A percentile compares a stretch with the other conserved stretches of the same genome.
Evolutionary conservation across 768 basidiomycete genomes (phyloP).

Genomic region (Psilocybe tampanensis): DNA sequence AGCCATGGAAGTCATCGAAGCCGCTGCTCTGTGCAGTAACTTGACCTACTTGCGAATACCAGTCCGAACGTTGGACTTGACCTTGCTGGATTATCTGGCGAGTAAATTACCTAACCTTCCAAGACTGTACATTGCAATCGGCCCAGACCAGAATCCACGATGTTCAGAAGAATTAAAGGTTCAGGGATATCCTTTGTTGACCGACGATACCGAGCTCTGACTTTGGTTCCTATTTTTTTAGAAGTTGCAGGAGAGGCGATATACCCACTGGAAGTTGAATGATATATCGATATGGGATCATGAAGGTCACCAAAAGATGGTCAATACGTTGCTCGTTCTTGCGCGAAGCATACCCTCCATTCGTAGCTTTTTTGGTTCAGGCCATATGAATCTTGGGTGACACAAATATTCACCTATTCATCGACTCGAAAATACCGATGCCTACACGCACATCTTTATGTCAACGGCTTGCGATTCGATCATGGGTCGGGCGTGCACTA

Average conservation of each 20-base stretch:
- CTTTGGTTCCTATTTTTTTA: too few species aligned
- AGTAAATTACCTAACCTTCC: constrained; percentile 28
- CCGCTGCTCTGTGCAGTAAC: constrained; percentile 22
- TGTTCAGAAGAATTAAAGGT: constrained; percentile 5
- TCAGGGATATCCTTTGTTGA: not conserved
- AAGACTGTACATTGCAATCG: constrained; percentile 28
- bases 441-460: too few species aligned
- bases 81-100: constrained; percentile 34
- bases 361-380: constrained; percentile 33
- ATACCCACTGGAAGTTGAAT: constrained; percentile 32
- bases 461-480: too few species aligned
- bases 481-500: too few species aligned
- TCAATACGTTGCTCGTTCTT: constrained; percentile 28
- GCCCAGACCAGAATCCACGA: constrained; percentile 19
- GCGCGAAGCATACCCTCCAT: constrained; percentile 33
- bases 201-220: not conserved
- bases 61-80: constrained; percentile 28
- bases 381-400: constrained; percentile 10
- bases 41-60: constrained; percentile 34
- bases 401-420: not conserved
- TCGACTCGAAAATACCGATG: too few species aligned
- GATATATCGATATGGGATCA: constrained; percentile 36
- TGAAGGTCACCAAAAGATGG: constrained; percentile 29
- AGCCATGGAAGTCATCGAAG: constrained; percentile 21
- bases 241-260: constrained; percentile 23